These are phyloP conservation scores for Calendula officinalis DNA, from an alignment of 129 eudicot species.

Conservation along the genomic window DNA sequence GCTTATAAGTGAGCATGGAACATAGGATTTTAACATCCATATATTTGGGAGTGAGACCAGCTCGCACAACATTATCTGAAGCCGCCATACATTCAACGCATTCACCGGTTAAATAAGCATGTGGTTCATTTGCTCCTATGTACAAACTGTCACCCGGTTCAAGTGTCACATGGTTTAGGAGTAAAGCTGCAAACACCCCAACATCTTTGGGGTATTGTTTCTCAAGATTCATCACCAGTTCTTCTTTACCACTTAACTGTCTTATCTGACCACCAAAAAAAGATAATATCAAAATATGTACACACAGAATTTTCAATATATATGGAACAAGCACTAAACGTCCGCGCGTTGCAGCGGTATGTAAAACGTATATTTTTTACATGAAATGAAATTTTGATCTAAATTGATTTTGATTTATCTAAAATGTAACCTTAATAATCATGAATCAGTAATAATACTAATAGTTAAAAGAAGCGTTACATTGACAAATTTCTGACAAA, in stretches of 20 bases:
- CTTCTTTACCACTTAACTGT: slow-evolving; percentile 63
- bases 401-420: too few species aligned
- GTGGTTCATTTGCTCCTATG: slow-evolving; percentile 92
- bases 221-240: slow-evolving; percentile 62
- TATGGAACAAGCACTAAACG: too few species aligned
- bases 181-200: slow-evolving; percentile 76
- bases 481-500: too few species aligned
- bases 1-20: slow-evolving; percentile 94
- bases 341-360: too few species aligned
- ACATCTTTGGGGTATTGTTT: slow-evolving; percentile 78
- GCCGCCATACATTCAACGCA: slow-evolving; percentile 97
- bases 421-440: too few species aligned
- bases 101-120: slow-evolving; percentile 81
- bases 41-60: slow-evolving; percentile 90
- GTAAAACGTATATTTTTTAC: too few species aligned
- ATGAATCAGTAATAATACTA: too few species aligned
- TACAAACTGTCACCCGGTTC: slow-evolving; percentile 80
- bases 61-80: slow-evolving; percentile 95
- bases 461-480: too few species aligned
- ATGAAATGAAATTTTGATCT: too few species aligned
- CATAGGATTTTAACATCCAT: slow-evolving; percentile 76
- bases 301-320: too few species aligned
- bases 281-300: neutral
- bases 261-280: slow-evolving; percentile 34
- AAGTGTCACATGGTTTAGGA: slow-evolving; percentile 68